These are phyloP conservation scores for Candida fluviatilis DNA, from an alignment of 805 yeast species.

Conservation along the genomic window DNA sequence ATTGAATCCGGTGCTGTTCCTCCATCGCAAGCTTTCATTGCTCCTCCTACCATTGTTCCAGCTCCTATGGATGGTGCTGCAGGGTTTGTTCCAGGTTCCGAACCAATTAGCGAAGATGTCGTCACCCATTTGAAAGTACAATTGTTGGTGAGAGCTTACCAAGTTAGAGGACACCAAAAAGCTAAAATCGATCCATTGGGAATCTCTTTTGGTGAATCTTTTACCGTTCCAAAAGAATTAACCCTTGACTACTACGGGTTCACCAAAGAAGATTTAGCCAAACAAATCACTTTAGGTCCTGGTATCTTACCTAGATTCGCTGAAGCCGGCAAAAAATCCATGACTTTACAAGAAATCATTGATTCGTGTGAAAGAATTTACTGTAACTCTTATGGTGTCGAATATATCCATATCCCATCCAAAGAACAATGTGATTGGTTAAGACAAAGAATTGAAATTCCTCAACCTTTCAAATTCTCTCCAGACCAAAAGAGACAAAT, in stretches of 20 bases:
- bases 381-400: conserved; percentile 87
- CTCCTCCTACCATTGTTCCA: conserved; percentile 91
- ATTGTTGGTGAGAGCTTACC: conserved; percentile 95
- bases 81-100: conserved; percentile 54
- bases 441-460: conserved; percentile 93
- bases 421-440: conserved; percentile 97
- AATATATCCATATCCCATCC: conserved; percentile 95
- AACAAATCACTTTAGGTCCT: conserved; percentile 88
- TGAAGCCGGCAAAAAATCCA: conserved; percentile 52
- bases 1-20: conserved; percentile 68
- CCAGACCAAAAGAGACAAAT: conserved; percentile 93
- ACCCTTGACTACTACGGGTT: conserved; percentile 91
- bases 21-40: conserved; percentile 71
- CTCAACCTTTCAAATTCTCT: conserved; percentile 76
- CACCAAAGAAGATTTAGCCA: conserved; percentile 78
- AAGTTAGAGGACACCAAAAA: conserved; percentile 96
- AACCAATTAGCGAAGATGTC: conserved; percentile 55
- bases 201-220: conserved; percentile 75
- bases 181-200: conserved; percentile 96
- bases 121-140: conserved; percentile 91
- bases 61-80: conserved; percentile 75
- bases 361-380: conserved; percentile 76
- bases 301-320: conserved; percentile 95
- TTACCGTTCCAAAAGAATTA: conserved; percentile 70
- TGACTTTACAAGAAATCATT: conserved; percentile 77